Conservation (phyloP, 1,139 yeast genomes). For the Cylindricascospora bacillispora region DNA sequence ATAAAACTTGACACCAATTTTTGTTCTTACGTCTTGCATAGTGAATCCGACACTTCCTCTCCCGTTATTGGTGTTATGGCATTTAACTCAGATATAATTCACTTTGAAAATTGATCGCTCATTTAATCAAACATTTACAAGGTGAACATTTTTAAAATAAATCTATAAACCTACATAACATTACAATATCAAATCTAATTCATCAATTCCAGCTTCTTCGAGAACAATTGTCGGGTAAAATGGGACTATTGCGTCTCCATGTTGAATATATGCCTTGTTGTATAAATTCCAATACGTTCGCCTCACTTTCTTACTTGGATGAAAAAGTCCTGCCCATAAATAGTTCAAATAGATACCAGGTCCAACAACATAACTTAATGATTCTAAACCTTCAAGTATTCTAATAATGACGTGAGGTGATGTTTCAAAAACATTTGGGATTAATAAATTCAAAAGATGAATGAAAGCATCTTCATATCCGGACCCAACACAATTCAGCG, state of each 20-base stretch:
- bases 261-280: constrained; percentile 64
- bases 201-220: constrained; percentile 26
- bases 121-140: too few species aligned
- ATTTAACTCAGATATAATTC: too few species aligned
- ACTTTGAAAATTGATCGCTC: too few species aligned
- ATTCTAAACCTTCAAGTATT: constrained; percentile 70
- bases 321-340: constrained; percentile 80
- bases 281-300: constrained; percentile 75
- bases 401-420: constrained; percentile 89
- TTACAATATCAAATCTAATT: constrained; percentile 28
- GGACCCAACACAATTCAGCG: constrained; percentile 64
- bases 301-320: constrained; percentile 84
- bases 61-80: too few species aligned
- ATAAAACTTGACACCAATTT: too few species aligned
- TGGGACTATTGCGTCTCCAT: constrained; percentile 69
- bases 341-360: constrained; percentile 65
- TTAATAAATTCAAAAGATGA: constrained; percentile 58
- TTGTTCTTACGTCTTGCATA: too few species aligned
- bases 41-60: too few species aligned
- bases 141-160: too few species aligned
- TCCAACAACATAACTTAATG: constrained; percentile 62
- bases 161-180: too few species aligned
- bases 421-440: constrained; percentile 83
- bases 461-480: constrained; percentile 67
- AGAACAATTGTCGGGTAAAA: constrained; percentile 53